These are phyloP conservation scores for Colletotrichum liaoningense DNA, from an alignment of 2,329 filamentous ascomycete genomes.

Conservation along the genomic window DNA sequence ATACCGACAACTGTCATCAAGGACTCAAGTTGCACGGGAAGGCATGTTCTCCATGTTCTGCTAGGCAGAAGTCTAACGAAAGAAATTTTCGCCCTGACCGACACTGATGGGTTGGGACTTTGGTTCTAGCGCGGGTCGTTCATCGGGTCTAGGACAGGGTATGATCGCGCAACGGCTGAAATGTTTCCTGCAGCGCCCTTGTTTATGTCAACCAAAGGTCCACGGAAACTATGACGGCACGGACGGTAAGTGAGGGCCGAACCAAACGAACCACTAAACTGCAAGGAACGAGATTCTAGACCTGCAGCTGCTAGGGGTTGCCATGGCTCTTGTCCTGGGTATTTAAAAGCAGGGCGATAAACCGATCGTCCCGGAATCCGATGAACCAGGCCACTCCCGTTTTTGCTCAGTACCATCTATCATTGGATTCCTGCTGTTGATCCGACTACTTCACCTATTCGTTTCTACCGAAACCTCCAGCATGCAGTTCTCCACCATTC, in stretches of 20 bases:
- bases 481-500: background rate
- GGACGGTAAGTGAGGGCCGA: background rate
- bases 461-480: too few relatives aligned
- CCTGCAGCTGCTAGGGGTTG: background rate
- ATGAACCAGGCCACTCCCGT: background rate
- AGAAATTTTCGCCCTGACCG: background rate
- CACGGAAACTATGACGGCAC: background rate
- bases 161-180: background rate
- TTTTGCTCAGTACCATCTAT: background rate
- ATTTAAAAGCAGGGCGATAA: background rate
- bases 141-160: background rate
- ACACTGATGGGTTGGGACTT: too few relatives aligned
- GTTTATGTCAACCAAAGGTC: background rate
- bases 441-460: too few relatives aligned
- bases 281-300: background rate
- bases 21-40: background rate
- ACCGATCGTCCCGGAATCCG: background rate
- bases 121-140: background rate
- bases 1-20: background rate
- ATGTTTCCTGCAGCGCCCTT: background rate
- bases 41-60: accelerated
- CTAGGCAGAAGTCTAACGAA: background rate
- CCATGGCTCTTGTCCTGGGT: background rate
- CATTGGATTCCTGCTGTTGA: too few relatives aligned
- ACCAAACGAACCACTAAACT: background rate